Base-by-base conservation (phyloP, 768 basidiomycete genomes). In the Panellus pusillus region DNA sequence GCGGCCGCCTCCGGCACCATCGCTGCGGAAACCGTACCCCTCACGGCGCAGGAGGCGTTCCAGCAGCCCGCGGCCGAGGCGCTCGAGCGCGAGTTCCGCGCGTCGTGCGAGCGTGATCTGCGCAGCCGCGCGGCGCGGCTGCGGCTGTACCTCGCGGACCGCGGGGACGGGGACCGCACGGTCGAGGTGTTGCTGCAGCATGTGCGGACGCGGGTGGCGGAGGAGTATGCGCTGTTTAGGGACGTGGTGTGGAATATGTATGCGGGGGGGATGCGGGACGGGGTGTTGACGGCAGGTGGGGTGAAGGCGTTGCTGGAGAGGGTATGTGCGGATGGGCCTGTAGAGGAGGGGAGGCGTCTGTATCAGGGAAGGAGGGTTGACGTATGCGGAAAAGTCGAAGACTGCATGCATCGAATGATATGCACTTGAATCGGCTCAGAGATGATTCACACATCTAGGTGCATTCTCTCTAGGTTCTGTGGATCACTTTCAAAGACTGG, bases 171-270 rank as follows among this genome's bases (percentile, higher is more conserved):
- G 24, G 81, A 83, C 52, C 75, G 85, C 53, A 93, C 93, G 6
- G 89, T 89, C 29, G 74, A 74, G 2, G 87, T 98, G 8, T 73
- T 98, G 48, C 69, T 97, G 27, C 79, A 80, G 28, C 93, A 94
- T 58, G 77, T 90, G 20, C 76, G 84, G 67, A 89, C 88, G 41
- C 81, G 85, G 29, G 78, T 97, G 15, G 78, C 83, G 58, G 85
- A 89, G 46, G 81, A 80, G 31, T 97, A 95, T 70, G 76, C 79
- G 61, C 76, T 77, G 20, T 97, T 92, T 73, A 72, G 84, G 60
- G 85, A 89, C 40, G 73, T 80, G 18, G 76, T 83, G 44, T 75
- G 65, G 75, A 78, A 70, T 68, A 79, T 77, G 65, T 74, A 75
- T 53, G 70, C 70, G 7, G 74, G 74, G 2, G 66, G 57, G 45